Conservation (phyloP, 2,329 filamentous ascomycete species). For the Elsinoe arachidis region DNA sequence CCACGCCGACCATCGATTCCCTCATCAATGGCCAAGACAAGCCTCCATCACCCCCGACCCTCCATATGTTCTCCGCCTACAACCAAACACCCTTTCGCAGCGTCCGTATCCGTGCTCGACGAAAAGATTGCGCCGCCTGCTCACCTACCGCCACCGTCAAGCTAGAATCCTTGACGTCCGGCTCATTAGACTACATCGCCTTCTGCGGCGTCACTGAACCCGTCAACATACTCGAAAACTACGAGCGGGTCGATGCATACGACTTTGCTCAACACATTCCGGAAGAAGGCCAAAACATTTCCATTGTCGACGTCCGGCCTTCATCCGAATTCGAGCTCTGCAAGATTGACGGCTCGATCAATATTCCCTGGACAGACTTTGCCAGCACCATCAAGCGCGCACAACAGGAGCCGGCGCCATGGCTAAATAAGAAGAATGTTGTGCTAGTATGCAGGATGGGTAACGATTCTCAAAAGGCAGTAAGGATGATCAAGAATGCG, state of each 20-base stretch:
- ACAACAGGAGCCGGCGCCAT: constrained; percentile 18
- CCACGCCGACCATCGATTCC: constrained; percentile 15
- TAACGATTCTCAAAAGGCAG: constrained; percentile 68
- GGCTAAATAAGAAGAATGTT: constrained; percentile 43
- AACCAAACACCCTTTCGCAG: constrained; percentile 55
- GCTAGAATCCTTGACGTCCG: constrained; percentile 50
- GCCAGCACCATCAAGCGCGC: constrained; percentile 25
- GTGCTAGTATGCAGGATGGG: constrained; percentile 67
- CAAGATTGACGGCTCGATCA: constrained; percentile 65
- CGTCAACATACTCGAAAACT: constrained; percentile 47
- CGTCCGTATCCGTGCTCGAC: constrained; percentile 62
- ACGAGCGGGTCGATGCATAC: constrained; percentile 59
- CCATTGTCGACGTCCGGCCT: constrained; percentile 77
- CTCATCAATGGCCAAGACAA: constrained; percentile 15
- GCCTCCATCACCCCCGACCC: constrained; percentile 25
- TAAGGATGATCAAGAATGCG: constrained; percentile 56
- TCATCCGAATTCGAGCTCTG: constrained; percentile 77
- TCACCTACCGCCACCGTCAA: constrained; percentile 56
- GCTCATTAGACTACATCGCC: constrained; percentile 70
- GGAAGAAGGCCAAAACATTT: constrained; percentile 32
- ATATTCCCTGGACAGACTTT: constrained; percentile 57
- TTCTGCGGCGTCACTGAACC: constrained; percentile 65
- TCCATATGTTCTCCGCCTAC: constrained; percentile 50
- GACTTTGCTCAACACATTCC: constrained; percentile 44
- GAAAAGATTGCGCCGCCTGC: constrained; percentile 68